phyloP scores from a whole-genome alignment of 2,329 filamentous ascomycete species.

The Penicillium sp. region DNA sequence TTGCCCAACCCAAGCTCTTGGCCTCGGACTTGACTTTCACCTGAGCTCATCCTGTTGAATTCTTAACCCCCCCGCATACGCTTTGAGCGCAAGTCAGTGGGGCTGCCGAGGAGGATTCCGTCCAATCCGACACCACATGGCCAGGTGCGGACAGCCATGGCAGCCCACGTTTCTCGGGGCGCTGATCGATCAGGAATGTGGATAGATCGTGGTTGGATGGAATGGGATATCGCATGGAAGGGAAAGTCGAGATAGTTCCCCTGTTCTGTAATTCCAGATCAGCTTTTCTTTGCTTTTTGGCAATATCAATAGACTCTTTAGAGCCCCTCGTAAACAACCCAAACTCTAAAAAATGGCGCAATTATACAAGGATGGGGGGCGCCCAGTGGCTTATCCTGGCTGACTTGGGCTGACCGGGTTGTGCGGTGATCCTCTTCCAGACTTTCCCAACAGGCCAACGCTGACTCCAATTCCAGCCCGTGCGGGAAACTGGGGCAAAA shows the following conservation, averaged over 20 bases:
- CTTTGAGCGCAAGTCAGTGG: slow-evolving; percentile 8
- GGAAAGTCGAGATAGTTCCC: too few relatives aligned
- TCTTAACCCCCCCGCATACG: slow-evolving; percentile 2
- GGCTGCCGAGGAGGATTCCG: neutral
- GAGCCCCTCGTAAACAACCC: neutral
- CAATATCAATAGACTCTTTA: neutral
- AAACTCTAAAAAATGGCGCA: slow-evolving; percentile 3
- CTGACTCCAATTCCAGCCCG: neutral
- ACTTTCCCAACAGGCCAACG: slow-evolving; percentile 1
- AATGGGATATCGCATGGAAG: neutral
- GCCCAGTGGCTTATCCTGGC: slow-evolving; percentile 9
- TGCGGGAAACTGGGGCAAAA: neutral
- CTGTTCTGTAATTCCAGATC: neutral
- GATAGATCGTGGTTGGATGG: neutral
- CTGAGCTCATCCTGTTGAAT: neutral
- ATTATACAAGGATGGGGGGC: slow-evolving; percentile 5
- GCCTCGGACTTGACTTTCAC: neutral
- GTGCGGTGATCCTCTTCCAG: neutral
- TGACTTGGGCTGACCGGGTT: slow-evolving; percentile 1
- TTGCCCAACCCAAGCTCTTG: neutral
- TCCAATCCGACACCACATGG: slow-evolving; percentile 11
- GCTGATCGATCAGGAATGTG: neutral
- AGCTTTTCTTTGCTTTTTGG: neutral
- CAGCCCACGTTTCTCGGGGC: neutral
- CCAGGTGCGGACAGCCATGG: neutral